Conservation (phyloP, 805 yeast species). For the Ogataea haglerorum region DNA sequence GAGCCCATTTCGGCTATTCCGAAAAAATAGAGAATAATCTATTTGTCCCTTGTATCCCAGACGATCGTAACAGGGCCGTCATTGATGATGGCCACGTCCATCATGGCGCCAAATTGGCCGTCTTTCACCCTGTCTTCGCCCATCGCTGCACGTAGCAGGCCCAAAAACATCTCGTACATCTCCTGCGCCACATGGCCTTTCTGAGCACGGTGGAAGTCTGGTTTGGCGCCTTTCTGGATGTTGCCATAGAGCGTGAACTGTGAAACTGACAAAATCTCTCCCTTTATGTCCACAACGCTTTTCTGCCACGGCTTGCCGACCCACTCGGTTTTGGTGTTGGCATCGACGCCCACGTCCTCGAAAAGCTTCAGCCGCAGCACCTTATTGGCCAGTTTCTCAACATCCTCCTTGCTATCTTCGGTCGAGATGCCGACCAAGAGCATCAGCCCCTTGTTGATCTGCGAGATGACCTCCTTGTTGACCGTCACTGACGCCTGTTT, state of each 20-base stretch:
- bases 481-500: constrained; percentile 88
- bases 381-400: constrained; percentile 63
- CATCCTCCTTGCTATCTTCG: constrained; percentile 74
- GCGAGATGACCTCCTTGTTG: constrained; percentile 62
- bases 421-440: constrained; percentile 81
- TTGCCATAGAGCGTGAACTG: constrained; percentile 89
- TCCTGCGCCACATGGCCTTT: constrained; percentile 59
- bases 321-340: constrained; percentile 48
- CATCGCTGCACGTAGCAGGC: constrained; percentile 44
- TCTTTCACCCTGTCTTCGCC: constrained; percentile 71
- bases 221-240: constrained; percentile 87
- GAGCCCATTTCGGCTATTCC: constrained; percentile 31
- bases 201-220: constrained; percentile 91
- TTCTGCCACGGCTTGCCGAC: constrained; percentile 75
- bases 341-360: constrained; percentile 45
- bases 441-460: constrained; percentile 73
- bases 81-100: constrained; percentile 85
- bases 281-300: constrained; percentile 58
- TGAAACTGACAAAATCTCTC: constrained; percentile 80
- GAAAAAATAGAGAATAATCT: constrained; percentile 14
- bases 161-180: constrained; percentile 52
- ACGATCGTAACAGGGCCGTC: constrained; percentile 93
- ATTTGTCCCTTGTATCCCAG: constrained; percentile 60
- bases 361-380: constrained; percentile 65
- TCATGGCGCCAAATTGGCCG: constrained; percentile 95